Conservation (phyloP, 495 filamentous ascomycete genomes). For the Tuber melanosporum region DNA sequence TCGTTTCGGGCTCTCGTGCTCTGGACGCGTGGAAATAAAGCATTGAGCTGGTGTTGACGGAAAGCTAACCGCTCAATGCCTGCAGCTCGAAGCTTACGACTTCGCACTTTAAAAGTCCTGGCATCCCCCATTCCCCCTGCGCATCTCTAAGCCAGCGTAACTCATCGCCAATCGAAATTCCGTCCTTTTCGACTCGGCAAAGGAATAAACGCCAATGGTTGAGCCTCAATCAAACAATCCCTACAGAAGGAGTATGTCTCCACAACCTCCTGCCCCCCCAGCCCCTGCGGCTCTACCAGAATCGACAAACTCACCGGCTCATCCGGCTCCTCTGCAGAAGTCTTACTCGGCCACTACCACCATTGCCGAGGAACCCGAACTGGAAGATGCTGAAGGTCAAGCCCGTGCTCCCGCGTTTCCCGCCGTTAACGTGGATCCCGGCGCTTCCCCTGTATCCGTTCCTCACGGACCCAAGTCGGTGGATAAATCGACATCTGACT, state of each 20-base stretch:
- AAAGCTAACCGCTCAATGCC: conserved; percentile 3
- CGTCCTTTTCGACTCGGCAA: conserved; percentile 6
- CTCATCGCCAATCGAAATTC: not conserved
- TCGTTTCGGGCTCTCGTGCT: not conserved
- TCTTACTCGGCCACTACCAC: conserved; percentile 38
- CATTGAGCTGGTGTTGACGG: not conserved
- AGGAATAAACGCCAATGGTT: conserved; percentile 23
- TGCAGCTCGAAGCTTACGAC: not conserved
- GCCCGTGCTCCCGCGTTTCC: conserved; percentile 11
- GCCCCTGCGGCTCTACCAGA: conserved; percentile 31
- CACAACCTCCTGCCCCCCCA: conserved; percentile 23
- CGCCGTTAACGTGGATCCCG: not conserved
- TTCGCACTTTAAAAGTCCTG: not conserved
- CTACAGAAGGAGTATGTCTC: conserved; percentile 38
- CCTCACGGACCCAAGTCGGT: conserved; percentile 12
- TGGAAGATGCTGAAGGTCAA: conserved; percentile 13
- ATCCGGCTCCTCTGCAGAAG: conserved; percentile 26
- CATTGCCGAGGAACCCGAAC: conserved; percentile 34
- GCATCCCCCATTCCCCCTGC: conserved; percentile 2
- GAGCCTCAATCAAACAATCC: conserved; percentile 40
- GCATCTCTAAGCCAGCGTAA: not conserved
- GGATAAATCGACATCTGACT: conserved; percentile 14
- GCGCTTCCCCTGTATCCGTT: conserved; percentile 1
- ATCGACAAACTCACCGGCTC: conserved; percentile 11
- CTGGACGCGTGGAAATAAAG: not conserved